Base-by-base conservation (phyloP, 768 basidiomycete genomes). In the Lactarius deliciosus region DNA sequence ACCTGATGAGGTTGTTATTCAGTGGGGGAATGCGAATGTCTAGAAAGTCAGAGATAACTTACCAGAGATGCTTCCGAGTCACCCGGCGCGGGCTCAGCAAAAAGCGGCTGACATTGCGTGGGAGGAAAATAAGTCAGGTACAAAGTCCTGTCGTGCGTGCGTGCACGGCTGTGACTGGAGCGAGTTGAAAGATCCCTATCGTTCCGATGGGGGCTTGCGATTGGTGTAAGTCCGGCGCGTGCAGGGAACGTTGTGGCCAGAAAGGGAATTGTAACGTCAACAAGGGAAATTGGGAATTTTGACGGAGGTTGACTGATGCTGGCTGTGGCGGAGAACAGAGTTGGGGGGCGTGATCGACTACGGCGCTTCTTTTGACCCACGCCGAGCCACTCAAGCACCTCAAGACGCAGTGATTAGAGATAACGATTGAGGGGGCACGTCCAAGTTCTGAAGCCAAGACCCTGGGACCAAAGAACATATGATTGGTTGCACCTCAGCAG, bases 11-110 rank as follows among this genome's bases (percentile, higher is more conserved):
- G 45, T 10, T 1, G 41, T 16, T 30, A 25, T 22, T 60, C 30
- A 9, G 4, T 16, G 34, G 25, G 50, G 18, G n/a, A n/a, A 43
- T 20, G 20, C 22, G 40, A 28, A 25, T 57, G 22, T 5, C 3
- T 7, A n/a, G 5, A 66, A 63, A 62, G 65, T 47, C 57, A 66
- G 56, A 66, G 65, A 66, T 62, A 53, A 53, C 47, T 28, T 28
- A 8, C 18, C 7, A 53, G 53, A 36, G 25, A 40, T 55, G 2
- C 16, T 34, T 18, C 56, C 32, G 61, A 63, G 54, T 50, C 25
- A 28, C 22, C 10, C 53, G 16, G 22, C 18, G 18, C 20, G 22
- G 41, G 38, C 38, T 5, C 5, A 43, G 34, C 47, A 53, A 43
- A 56, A 40, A 41, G 56, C 30, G 53, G 22, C 16, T 15, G 50